A percentile compares a stretch with the other conserved stretches of the same genome.
phyloP scores from a whole-genome alignment of 768 basidiomycete species.

The Trametes coccinea region DNA sequence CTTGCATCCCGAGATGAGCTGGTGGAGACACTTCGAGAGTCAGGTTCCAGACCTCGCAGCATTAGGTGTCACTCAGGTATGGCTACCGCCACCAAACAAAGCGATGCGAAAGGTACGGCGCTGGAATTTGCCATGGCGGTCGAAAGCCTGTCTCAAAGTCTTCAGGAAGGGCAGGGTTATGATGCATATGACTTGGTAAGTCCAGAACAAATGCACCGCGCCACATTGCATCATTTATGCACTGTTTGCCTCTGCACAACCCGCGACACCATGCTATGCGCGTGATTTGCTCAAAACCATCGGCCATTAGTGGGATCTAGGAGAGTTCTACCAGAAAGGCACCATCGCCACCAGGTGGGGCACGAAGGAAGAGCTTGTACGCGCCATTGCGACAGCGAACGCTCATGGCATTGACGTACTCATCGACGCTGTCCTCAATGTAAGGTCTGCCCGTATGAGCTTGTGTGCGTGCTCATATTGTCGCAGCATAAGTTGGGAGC shows the following conservation, averaged over 20 bases:
- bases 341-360: slow-evolving; percentile 81
- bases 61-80: slow-evolving; percentile 77
- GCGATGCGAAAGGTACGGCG: slow-evolving; percentile 59
- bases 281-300: neutral
- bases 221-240: neutral
- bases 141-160: neutral
- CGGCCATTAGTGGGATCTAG: slow-evolving; percentile 75
- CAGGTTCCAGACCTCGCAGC: slow-evolving; percentile 63
- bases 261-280: neutral
- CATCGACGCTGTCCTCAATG: slow-evolving; percentile 90
- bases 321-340: slow-evolving; percentile 82
- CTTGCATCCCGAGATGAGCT: slow-evolving; percentile 55
- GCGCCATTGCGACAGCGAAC: slow-evolving; percentile 68
- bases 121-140: neutral
- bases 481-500: slow-evolving; percentile 81
- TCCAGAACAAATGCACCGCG: neutral
- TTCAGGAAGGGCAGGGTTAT: slow-evolving; percentile 72
- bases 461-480: neutral
- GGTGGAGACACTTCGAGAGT: slow-evolving; percentile 77
- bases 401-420: slow-evolving; percentile 71
- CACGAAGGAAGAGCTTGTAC: slow-evolving; percentile 73
- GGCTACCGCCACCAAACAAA: slow-evolving; percentile 85
- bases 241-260: neutral
- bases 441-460: slow-evolving; percentile 34
- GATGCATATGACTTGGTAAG: slow-evolving; percentile 84